These are phyloP conservation scores for Hemileia vastatrix DNA, from an alignment of 1,284 basidiomycete species.

Conservation along the genomic window DNA sequence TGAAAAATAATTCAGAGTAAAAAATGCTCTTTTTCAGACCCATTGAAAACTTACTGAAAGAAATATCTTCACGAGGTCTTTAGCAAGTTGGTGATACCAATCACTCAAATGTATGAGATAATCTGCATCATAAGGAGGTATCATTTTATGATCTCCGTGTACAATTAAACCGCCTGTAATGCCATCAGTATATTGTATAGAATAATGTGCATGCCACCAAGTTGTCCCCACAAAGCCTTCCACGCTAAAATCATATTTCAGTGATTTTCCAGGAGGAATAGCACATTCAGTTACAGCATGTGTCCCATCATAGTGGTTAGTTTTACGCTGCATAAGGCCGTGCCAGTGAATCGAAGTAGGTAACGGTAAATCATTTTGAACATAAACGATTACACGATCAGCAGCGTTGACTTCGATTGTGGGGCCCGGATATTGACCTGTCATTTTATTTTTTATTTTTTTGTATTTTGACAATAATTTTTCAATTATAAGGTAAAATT, in stretches of 20 bases:
- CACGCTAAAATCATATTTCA: slow-evolving; percentile 26
- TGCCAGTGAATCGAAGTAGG: slow-evolving; percentile 28
- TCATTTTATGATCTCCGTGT: no score
- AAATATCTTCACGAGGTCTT: slow-evolving; percentile 9
- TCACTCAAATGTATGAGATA: slow-evolving; percentile 20
- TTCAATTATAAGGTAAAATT: no score
- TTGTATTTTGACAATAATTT: no score
- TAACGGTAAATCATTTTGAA: slow-evolving; percentile 24
- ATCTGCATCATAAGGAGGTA: slow-evolving; percentile 23
- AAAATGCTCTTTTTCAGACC: no score
- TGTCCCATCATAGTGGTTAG: slow-evolving; percentile 26
- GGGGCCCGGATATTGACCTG: slow-evolving; percentile 28
- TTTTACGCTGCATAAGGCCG: slow-evolving; percentile 25
- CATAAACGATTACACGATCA: slow-evolving; percentile 27
- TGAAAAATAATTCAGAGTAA: neutral
- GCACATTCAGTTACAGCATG: slow-evolving; percentile 38
- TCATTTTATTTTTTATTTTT: no score
- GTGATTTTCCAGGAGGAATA: slow-evolving; percentile 28
- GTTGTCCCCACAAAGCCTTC: slow-evolving; percentile 25
- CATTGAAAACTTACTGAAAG: slow-evolving; percentile 23
- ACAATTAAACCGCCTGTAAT: slow-evolving; percentile 21
- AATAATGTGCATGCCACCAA: slow-evolving; percentile 27
- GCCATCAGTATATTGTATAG: slow-evolving; percentile 16
- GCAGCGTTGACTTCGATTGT: slow-evolving; percentile 27
- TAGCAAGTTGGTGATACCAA: slow-evolving; percentile 17